Base-by-base conservation (phyloP, 1,139 yeast genomes). In the Magnusiomyces ingens region DNA sequence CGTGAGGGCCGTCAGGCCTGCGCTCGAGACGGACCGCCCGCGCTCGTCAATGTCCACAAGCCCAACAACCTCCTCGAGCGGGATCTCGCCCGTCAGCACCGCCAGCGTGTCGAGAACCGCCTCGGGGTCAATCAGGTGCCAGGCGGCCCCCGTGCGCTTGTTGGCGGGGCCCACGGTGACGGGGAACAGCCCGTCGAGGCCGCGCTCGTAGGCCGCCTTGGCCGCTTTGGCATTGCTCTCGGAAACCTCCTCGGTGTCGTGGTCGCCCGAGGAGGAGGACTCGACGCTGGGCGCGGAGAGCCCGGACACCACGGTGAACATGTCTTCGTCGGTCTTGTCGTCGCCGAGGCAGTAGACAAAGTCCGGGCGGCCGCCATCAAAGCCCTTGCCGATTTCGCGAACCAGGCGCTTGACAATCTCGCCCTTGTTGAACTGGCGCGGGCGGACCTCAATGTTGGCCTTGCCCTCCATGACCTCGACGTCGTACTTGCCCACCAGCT, bases 401-500 rank as follows among this genome's bases (percentile, higher is more conserved):
- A 89, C 86, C 55, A 93, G 75, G 57, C 90, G 74, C 67, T 81
- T 85, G 48, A 88, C 99, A 64, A 94, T 94, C 69, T 91, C 98
- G 54, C 99, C 99, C 70, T 94, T 94, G 72, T 94, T 94, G 55
- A 93, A 89, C 67, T 89, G 86, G 56, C 82, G 81, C 10, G 99
- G 99, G 59, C 99, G 78, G 17, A 94, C 98, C 70, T 94, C 99
- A 52, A 94, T 79, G 66, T 94, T 94, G 49, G 99, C 99, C 71
- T 94, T 94, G 49, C 96, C 95, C 35, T 87, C 78, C 97, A 94
- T 91, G n/a, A 94, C 94, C 67, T 93, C 99, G 50, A 93, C 87
- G 56, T 89, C 96, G 64, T 82, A 87, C 45, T 81, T 79, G 48
- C 72, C 71, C 1, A 81, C 85, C 19, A 90, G 80, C 1, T 83